A percentile compares a stretch with the other conserved stretches of the same genome.
phyloP scores from a whole-genome alignment of 2,329 filamentous ascomycete species.

The Arachnopeziza araneosa region DNA sequence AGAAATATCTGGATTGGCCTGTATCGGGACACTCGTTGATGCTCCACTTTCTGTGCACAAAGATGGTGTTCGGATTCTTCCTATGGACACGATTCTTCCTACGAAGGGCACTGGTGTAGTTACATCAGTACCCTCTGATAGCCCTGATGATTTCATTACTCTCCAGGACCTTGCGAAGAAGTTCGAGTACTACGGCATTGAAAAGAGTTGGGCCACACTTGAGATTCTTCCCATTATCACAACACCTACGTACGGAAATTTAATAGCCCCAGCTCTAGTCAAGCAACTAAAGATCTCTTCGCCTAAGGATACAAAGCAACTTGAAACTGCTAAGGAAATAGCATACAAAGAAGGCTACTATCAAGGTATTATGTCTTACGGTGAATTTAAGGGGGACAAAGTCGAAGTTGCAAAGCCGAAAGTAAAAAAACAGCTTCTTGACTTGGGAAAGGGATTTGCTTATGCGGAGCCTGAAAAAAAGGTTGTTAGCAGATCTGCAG shows the following conservation, averaged over 20 bases:
- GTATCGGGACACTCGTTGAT: conserved; percentile 82
- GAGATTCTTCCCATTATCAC: conserved; percentile 86
- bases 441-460: conserved; percentile 73
- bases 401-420: conserved; percentile 85
- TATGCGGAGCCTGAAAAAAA: conserved; percentile 91
- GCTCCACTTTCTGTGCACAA: conserved; percentile 87
- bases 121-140: conserved; percentile 91
- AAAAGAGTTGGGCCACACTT: conserved; percentile 92
- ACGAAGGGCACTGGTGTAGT: conserved; percentile 97
- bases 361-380: conserved; percentile 82
- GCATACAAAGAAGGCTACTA: conserved; percentile 98
- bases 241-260: conserved; percentile 80
- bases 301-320: conserved; percentile 86
- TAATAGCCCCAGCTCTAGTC: conserved; percentile 76
- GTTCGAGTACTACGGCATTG: conserved; percentile 89
- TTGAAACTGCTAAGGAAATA: conserved; percentile 90
- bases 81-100: too few species aligned
- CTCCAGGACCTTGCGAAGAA: conserved; percentile 87
- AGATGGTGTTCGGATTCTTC: too few species aligned
- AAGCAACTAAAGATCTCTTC: conserved; percentile 95
- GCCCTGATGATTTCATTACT: conserved; percentile 91
- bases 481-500: conserved; percentile 82
- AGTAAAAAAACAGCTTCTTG: conserved; percentile 71
- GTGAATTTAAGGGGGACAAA: conserved; percentile 80
- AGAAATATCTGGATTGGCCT: conserved; percentile 69